Evolutionary conservation across 805 yeast genomes (phyloP), one percentile per base, ranked within the genome.

Genomic region (Kluyveromyces starmeri): DNA sequence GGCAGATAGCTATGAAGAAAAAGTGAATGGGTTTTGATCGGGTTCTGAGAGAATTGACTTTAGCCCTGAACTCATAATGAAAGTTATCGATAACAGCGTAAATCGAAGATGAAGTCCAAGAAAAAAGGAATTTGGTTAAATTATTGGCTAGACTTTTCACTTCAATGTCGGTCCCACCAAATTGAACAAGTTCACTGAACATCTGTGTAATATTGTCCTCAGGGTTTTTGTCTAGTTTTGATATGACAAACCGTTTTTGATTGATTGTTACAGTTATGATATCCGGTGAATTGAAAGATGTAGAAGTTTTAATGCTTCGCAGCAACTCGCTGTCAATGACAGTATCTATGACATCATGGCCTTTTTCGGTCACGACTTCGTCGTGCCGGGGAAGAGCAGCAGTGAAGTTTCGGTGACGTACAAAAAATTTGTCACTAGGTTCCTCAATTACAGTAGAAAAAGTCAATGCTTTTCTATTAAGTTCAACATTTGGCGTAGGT

Each of bases 1-100:
- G 59, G 26, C 61, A 55, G 2, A 43, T 35, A 0, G 58, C 46
- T 19, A 57, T 41, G 24, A 51, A 50, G 28, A 40, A 53, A 37
- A 57, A 55, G 34, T 55, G 60, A 13, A 57, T 50, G 3, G 59
- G 49, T 38, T 57, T 57, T 3, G 55, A 52, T 28, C 43, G 46
- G 5, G 40, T 40, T 20, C 46, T 37, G 12, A 47, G 22, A 8
- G 30, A 11, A 24, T 39, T 42, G 2, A 52, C 53, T 32, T 50
- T 55, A 2, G 46, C 39, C 12, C 58, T 41, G 27, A 55, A 57
- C 4, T 31, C 36, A 21, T 32, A 41, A 24, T 57, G 59, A 28
- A 55, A 57, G 5, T 41, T 37, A 12, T 46, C 44, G 7, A 55
- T 37, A 2, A 41, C 20, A 7, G 40, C 35, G 29, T 39, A 43